Evolutionary conservation across 768 basidiomycete genomes (phyloP).

Genomic region (Leucogyrophana mollusca): DNA sequence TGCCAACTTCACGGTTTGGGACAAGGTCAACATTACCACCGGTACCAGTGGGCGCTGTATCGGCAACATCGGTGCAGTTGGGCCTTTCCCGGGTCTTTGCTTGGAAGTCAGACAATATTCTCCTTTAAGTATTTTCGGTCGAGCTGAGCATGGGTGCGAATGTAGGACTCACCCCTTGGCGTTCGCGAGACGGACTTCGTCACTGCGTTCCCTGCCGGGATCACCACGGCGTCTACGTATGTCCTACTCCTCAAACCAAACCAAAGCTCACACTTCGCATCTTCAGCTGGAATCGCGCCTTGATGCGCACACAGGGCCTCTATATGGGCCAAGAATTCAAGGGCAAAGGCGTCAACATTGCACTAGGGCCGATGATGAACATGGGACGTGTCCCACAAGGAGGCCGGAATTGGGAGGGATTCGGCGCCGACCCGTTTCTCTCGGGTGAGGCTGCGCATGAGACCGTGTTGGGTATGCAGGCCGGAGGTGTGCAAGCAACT

Average conservation of each 20-base stretch:
- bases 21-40: conserved; percentile 56
- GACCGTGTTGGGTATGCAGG: conserved; percentile 76
- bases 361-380: conserved; percentile 78
- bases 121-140: background rate
- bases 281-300: conserved; percentile 60
- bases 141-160: too few species aligned
- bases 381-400: conserved; percentile 69
- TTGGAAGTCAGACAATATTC: conserved; percentile 42
- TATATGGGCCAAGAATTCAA: conserved; percentile 77
- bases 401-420: conserved; percentile 87
- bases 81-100: conserved; percentile 60
- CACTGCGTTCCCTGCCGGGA: conserved; percentile 72
- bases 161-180: conserved; percentile 65
- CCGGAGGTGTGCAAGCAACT: conserved; percentile 70
- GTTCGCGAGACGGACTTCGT: conserved; percentile 69
- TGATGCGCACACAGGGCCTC: conserved; percentile 70
- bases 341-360: conserved; percentile 77
- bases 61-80: conserved; percentile 56
- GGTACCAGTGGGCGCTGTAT: conserved; percentile 63
- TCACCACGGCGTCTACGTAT: conserved; percentile 75
- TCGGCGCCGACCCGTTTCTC: conserved; percentile 81
- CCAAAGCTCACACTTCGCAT: background rate
- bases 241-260: conserved; percentile 21
- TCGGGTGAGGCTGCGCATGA: conserved; percentile 72
- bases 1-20: conserved; percentile 45